Evolutionary conservation across 352 stramenopile species (phyloP).

Genomic region (Saprolegnia parasitica): DNA sequence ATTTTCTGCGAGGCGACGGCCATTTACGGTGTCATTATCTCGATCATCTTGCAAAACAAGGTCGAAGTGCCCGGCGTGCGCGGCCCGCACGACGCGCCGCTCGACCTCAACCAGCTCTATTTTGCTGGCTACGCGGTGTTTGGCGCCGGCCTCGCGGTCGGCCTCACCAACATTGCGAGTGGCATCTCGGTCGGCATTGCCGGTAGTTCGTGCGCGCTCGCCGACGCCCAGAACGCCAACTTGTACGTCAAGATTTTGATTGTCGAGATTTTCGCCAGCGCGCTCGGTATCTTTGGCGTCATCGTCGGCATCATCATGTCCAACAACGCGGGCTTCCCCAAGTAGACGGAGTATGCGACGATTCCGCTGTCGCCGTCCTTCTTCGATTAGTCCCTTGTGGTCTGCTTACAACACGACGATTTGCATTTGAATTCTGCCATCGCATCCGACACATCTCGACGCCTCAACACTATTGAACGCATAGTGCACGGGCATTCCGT

Average conservation of each 20-base stretch:
- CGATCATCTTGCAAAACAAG: constrained; percentile 99
- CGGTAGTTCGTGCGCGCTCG: constrained; percentile 96
- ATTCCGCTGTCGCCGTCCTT: too few relatives aligned
- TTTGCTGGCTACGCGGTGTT: constrained; percentile 99
- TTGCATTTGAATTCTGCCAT: too few relatives aligned
- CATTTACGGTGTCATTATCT: constrained; percentile 99
- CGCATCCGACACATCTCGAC: too few relatives aligned
- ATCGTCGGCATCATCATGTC: constrained; percentile 99
- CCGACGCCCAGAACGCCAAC: constrained; percentile 96
- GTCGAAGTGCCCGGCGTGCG: constrained; percentile 74
- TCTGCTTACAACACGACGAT: too few relatives aligned
- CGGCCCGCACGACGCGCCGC: constrained; percentile 53
- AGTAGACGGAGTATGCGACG: too few relatives aligned
- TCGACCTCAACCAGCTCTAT: constrained; percentile 80
- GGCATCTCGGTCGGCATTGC: constrained; percentile 97
- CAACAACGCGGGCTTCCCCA: constrained; percentile 94
- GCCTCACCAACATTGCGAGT: constrained; percentile 97
- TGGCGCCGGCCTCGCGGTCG: constrained; percentile 94
- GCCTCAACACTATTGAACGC: too few relatives aligned
- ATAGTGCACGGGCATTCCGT: too few relatives aligned
- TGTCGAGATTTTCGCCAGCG: constrained; percentile 99
- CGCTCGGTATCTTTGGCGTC: constrained; percentile 98
- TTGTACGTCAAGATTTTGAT: constrained; percentile 99
- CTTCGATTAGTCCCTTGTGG: too few relatives aligned
- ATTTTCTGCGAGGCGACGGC: constrained; percentile 99